These are phyloP conservation scores for Boletus coccyginus DNA, from an alignment of 768 basidiomycete species.

Conservation along the genomic window DNA sequence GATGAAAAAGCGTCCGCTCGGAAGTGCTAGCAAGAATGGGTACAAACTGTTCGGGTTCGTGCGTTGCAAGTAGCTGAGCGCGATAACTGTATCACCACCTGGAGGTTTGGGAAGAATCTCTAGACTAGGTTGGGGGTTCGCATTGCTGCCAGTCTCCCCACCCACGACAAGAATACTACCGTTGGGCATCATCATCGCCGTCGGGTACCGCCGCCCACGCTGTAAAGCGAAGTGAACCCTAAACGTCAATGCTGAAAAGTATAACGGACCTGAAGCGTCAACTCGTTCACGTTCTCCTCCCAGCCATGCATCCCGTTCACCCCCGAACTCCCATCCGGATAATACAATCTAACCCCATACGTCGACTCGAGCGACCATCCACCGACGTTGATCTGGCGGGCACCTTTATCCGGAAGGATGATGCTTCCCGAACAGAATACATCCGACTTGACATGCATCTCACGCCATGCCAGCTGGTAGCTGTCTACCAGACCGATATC, in stretches of 20 bases:
- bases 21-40: conserved; percentile 71
- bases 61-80: conserved; percentile 63
- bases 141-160: conserved; percentile 73
- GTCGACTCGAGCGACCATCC: conserved; percentile 70
- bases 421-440: conserved; percentile 78
- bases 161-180: conserved; percentile 74
- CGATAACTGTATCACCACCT: conserved; percentile 59
- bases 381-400: conserved; percentile 29
- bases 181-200: conserved; percentile 66
- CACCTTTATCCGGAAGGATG: conserved; percentile 72
- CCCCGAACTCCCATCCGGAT: conserved; percentile 64
- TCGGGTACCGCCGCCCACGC: conserved; percentile 74
- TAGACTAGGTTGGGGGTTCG: conserved; percentile 58
- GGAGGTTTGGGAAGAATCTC: conserved; percentile 67
- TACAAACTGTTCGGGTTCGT: conserved; percentile 83
- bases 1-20: conserved; percentile 66
- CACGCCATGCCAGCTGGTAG: conserved; percentile 57
- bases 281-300: conserved; percentile 63
- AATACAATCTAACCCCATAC: conserved; percentile 69
- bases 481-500: conserved; percentile 55
- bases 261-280: conserved; percentile 56
- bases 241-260: background rate
- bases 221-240: conserved; percentile 19
- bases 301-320: conserved; percentile 76
- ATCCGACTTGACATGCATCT: conserved; percentile 73